phyloP scores from a whole-genome alignment of 495 filamentous ascomycete genomes.

The Cryomyces minteri region DNA sequence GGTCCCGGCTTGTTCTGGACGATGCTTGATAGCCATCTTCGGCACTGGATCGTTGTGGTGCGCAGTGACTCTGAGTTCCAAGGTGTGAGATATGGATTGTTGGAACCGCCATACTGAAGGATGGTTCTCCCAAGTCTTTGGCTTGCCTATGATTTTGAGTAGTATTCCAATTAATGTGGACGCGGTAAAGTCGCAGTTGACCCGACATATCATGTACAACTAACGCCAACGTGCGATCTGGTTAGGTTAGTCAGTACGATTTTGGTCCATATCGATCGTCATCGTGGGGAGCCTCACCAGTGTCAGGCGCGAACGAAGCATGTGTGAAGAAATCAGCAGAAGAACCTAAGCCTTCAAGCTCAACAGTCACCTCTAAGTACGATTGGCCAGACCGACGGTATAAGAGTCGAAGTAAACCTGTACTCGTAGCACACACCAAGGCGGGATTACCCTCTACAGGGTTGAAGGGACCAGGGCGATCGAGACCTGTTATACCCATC shows the following conservation, averaged over 20 bases:
- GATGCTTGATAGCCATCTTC: not conserved
- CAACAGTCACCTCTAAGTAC: constrained; percentile 18
- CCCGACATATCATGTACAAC: constrained; percentile 12
- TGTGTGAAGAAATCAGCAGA: constrained; percentile 61
- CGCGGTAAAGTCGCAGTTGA: constrained; percentile 18
- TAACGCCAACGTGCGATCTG: constrained; percentile 18
- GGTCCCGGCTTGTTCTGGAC: not conserved
- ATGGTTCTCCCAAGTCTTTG: not conserved
- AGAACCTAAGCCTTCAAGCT: constrained; percentile 49
- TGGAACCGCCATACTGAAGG: constrained; percentile 2
- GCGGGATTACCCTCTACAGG: constrained; percentile 4
- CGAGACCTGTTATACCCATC: not conserved
- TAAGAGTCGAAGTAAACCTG: too few species aligned
- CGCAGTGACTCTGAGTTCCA: not conserved
- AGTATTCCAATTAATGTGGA: constrained; percentile 20
- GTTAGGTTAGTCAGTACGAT: too few species aligned
- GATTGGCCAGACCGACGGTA: too few species aligned
- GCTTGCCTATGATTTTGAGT: constrained; percentile 4
- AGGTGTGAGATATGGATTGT: constrained; percentile 1
- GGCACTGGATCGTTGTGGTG: not conserved
- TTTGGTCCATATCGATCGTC: not conserved
- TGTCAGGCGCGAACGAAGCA: constrained; percentile 58
- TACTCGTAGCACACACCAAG: not conserved
- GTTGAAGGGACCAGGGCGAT: not conserved
- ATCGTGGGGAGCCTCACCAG: constrained; percentile 24